Evolutionary conservation across 192 early-diverging fungal species (phyloP).

Genomic region (Entophlyctis luteolus): DNA sequence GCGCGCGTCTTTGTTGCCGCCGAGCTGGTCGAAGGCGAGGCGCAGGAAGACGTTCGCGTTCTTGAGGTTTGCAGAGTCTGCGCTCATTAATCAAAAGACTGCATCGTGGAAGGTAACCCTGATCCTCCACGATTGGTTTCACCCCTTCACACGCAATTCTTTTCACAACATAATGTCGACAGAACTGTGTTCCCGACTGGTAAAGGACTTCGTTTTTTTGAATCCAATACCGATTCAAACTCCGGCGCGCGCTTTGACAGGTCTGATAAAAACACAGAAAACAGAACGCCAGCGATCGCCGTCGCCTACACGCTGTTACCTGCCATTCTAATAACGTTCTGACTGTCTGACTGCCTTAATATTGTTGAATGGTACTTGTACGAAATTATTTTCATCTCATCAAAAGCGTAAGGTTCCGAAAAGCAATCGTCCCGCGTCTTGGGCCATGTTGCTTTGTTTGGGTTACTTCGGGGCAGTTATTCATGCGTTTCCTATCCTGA

Average conservation of each 20-base stretch:
- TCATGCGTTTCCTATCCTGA: too few relatives aligned
- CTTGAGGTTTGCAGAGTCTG: background rate
- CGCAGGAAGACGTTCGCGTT: conserved; percentile 44
- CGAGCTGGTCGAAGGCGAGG: conserved; percentile 41
- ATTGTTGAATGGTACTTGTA: background rate
- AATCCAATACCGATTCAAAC: background rate
- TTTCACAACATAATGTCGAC: background rate
- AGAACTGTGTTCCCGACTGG: background rate
- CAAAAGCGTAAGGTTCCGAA: background rate
- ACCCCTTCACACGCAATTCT: background rate
- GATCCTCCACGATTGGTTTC: background rate
- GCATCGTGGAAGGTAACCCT: background rate
- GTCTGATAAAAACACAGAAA: background rate
- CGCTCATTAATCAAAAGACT: background rate
- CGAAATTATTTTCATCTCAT: background rate
- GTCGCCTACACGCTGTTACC: background rate
- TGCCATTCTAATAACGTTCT: background rate
- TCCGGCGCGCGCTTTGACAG: background rate
- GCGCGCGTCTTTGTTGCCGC: conserved; percentile 37
- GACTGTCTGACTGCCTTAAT: background rate
- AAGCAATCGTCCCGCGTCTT: background rate
- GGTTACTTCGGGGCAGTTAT: too few relatives aligned
- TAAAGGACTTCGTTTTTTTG: background rate
- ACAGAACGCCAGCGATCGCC: background rate
- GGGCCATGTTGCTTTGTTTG: too few relatives aligned